phyloP scores from a whole-genome alignment of 1,284 basidiomycete genomes.

The Inonotus obliquus region DNA sequence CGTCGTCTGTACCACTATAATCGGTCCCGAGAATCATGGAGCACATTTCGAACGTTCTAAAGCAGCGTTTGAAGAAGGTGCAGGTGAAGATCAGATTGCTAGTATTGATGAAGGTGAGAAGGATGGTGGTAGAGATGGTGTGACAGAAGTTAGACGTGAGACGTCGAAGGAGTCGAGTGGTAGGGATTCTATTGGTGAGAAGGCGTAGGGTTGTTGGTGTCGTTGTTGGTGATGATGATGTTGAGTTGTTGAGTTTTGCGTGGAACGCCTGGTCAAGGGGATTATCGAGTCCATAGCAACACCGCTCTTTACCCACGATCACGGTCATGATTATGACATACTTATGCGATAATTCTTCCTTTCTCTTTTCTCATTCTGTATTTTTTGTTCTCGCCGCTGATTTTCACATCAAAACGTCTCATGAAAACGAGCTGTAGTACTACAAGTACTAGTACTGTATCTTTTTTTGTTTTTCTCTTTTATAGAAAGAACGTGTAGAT shows the following conservation, averaged over 20 bases:
- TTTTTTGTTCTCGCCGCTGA: background rate
- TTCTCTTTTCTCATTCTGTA: background rate
- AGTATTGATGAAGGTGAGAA: background rate
- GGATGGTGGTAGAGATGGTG: constrained; percentile 21
- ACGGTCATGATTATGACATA: background rate
- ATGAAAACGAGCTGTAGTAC: background rate
- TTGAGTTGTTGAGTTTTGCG: background rate
- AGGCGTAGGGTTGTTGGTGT: background rate
- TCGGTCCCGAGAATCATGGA: constrained; percentile 77
- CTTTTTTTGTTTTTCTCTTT: too few relatives aligned
- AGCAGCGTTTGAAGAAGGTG: constrained; percentile 75
- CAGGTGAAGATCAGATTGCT: constrained; percentile 40
- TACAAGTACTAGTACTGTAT: too few relatives aligned
- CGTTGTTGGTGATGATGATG: background rate
- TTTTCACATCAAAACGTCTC: background rate
- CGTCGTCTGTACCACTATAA: constrained; percentile 58
- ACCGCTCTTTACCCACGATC: background rate
- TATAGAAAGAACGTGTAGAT: too few relatives aligned
- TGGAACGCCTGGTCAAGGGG: too few relatives aligned
- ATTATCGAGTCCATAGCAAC: too few relatives aligned
- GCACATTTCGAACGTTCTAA: constrained; percentile 81
- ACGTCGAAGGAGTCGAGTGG: background rate
- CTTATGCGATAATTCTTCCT: background rate
- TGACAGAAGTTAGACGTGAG: background rate
- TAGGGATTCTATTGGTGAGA: background rate